Conservation (phyloP, 116 monocot species). For the Dioscorea cayenensis region DNA sequence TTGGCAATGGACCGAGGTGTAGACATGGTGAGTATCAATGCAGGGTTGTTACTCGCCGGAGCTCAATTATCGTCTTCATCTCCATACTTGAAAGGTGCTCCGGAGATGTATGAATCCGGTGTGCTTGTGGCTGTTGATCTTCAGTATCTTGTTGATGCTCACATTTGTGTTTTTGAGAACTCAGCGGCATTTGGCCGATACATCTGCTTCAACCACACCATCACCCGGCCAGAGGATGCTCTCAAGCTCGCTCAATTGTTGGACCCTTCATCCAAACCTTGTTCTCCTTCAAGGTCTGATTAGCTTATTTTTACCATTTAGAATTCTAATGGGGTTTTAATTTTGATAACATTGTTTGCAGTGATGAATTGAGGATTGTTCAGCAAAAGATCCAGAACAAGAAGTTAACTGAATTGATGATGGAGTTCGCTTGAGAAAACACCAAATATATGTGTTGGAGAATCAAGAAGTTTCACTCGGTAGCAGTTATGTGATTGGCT, state of each 20-base stretch:
- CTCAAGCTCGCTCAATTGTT: conserved; percentile 53
- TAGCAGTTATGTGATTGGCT: too few relatives aligned
- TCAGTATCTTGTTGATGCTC: conserved; percentile 58
- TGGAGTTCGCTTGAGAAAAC: neutral
- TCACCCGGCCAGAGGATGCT: conserved; percentile 65
- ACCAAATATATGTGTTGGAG: neutral
- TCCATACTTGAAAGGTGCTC: conserved; percentile 73
- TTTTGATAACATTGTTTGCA: conserved; percentile 10
- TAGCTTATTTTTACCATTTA: neutral
- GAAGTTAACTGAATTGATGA: conserved; percentile 61
- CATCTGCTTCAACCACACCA: conserved; percentile 66
- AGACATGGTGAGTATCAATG: conserved; percentile 57
- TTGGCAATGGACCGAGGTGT: conserved; percentile 85
- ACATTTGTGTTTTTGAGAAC: conserved; percentile 61
- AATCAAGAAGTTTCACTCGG: neutral
- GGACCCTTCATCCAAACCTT: conserved; percentile 18
- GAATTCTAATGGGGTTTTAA: too few relatives aligned
- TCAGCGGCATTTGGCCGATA: conserved; percentile 70
- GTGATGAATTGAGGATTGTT: conserved; percentile 38
- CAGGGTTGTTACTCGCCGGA: conserved; percentile 27
- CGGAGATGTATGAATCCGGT: conserved; percentile 86
- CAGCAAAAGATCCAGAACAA: conserved; percentile 43
- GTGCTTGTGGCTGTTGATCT: conserved; percentile 69
- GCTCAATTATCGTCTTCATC: conserved; percentile 24
- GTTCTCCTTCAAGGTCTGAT: conserved; percentile 29